These are phyloP conservation scores for Fusarium sp. DNA, from an alignment of 2,329 filamentous ascomycete species.

Conservation along the genomic window DNA sequence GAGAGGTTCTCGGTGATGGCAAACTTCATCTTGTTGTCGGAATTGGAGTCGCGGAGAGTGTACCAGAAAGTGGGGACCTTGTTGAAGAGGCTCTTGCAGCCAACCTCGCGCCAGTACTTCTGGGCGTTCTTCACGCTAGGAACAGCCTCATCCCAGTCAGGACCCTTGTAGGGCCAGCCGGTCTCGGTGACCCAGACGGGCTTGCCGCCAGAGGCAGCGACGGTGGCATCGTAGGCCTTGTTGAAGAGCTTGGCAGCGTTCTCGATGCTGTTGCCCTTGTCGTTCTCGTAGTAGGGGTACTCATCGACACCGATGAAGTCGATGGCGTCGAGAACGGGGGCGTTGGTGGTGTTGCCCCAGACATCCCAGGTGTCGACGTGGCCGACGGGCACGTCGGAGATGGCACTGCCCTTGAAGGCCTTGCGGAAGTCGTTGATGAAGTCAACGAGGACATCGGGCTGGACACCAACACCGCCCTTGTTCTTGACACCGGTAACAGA, in stretches of 20 bases:
- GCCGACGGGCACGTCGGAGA: slow-evolving; percentile 63
- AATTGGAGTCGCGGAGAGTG: slow-evolving; percentile 68
- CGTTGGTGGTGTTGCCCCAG: slow-evolving; percentile 68
- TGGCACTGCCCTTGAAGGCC: slow-evolving; percentile 59
- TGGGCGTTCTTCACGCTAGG: slow-evolving; percentile 67
- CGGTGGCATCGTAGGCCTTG: slow-evolving; percentile 55
- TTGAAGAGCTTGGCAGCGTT: slow-evolving; percentile 65
- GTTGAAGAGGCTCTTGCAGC: slow-evolving; percentile 66
- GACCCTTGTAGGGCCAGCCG: slow-evolving; percentile 69
- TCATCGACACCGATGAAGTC: slow-evolving; percentile 73
- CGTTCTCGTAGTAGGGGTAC: slow-evolving; percentile 72
- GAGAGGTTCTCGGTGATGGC: slow-evolving; percentile 63
- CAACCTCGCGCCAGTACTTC: slow-evolving; percentile 70
- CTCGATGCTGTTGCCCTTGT: slow-evolving; percentile 63
- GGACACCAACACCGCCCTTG: slow-evolving; percentile 67
- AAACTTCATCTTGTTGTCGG: slow-evolving; percentile 66
- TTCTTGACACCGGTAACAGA: slow-evolving; percentile 69
- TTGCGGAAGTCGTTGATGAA: slow-evolving; percentile 73
- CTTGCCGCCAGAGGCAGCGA: slow-evolving; percentile 59
- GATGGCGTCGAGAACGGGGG: slow-evolving; percentile 66
- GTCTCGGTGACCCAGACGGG: slow-evolving; percentile 71
- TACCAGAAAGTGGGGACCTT: slow-evolving; percentile 69
- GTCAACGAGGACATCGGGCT: slow-evolving; percentile 65
- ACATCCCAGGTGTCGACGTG: slow-evolving; percentile 76
- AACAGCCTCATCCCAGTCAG: slow-evolving; percentile 62